These are phyloP conservation scores for Sugiyamaella pinicola DNA, from an alignment of 1,139 yeast species.

Conservation along the genomic window DNA sequence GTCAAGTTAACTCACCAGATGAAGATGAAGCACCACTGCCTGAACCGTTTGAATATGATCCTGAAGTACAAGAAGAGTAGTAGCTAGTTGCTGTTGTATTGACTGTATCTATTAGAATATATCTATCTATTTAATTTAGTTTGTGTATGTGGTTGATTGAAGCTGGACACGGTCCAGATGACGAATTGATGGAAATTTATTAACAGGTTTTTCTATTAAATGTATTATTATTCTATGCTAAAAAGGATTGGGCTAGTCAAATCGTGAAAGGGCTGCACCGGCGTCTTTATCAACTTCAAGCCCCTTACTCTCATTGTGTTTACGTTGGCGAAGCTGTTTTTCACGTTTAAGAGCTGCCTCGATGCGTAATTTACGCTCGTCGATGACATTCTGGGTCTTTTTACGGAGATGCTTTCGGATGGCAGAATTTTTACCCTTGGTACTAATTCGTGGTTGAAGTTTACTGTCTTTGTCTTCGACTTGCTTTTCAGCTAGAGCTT, in stretches of 20 bases:
- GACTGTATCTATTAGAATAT: conserved; percentile 13
- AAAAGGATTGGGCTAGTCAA: conserved; percentile 21
- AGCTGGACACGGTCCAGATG: conserved; percentile 2
- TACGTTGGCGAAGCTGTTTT: conserved; percentile 67
- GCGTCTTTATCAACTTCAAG: conserved; percentile 30
- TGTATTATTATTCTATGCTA: conserved; percentile 1
- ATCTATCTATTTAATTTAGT: conserved; percentile 11
- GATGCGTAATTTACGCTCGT: conserved; percentile 81
- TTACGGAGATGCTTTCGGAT: conserved; percentile 79
- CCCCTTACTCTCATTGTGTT: conserved; percentile 19
- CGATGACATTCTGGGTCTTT: conserved; percentile 83
- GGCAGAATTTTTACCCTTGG: conserved; percentile 79
- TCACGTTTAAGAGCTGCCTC: conserved; percentile 76
- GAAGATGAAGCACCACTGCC: conserved; percentile 83
- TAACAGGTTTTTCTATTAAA: too few species aligned
- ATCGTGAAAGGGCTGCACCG: conserved; percentile 41
- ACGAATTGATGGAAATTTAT: neutral
- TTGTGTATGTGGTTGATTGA: conserved; percentile 4
- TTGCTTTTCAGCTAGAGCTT: conserved; percentile 46
- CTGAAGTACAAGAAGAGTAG: conserved; percentile 36
- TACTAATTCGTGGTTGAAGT: conserved; percentile 44
- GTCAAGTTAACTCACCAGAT: conserved; percentile 61
- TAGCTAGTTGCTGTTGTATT: neutral
- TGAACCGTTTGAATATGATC: conserved; percentile 68
- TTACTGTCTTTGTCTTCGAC: conserved; percentile 45